These are phyloP conservation scores for Avena eriantha DNA, from an alignment of 176 grass and related monocot genomes.

Conservation along the genomic window DNA sequence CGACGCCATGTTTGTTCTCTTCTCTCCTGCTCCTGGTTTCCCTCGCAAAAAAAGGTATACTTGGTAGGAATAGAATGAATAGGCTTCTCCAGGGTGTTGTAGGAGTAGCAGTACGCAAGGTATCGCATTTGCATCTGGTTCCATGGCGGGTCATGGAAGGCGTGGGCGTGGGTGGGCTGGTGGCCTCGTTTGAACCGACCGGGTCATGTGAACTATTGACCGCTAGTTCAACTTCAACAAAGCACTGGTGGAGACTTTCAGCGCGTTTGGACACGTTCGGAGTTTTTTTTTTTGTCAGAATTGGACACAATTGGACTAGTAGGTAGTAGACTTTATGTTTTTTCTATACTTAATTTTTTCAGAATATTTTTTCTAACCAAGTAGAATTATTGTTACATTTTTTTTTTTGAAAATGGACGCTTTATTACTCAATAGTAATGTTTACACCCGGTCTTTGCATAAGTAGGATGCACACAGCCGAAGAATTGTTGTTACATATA, in stretches of 20 bases:
- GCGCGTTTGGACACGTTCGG: not conserved
- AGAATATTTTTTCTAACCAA: too few relatives aligned
- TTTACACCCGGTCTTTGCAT: too few relatives aligned
- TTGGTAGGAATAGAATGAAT: not conserved
- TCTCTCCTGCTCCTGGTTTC: not conserved
- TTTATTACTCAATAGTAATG: too few relatives aligned
- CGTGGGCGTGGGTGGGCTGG: not conserved
- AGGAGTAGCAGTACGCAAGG: constrained; percentile 30
- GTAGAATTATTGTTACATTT: too few relatives aligned
- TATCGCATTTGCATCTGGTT: constrained; percentile 14
- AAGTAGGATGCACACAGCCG: too few relatives aligned
- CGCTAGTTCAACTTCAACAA: not conserved
- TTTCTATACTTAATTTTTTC: too few relatives aligned
- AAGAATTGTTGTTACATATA: too few relatives aligned
- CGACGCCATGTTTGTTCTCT: constrained; percentile 40
- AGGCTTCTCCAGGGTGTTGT: not conserved
- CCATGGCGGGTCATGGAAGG: not conserved
- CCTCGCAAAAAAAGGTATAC: not conserved
- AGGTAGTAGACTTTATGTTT: too few relatives aligned
- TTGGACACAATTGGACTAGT: not conserved
- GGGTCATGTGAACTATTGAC: not conserved
- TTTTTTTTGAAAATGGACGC: too few relatives aligned
- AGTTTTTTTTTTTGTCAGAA: not conserved
- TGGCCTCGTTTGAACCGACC: constrained; percentile 32
- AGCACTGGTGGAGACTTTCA: not conserved